These are phyloP conservation scores for Pisolithus marmoratus DNA, from an alignment of 768 basidiomycete genomes.

Conservation along the genomic window DNA sequence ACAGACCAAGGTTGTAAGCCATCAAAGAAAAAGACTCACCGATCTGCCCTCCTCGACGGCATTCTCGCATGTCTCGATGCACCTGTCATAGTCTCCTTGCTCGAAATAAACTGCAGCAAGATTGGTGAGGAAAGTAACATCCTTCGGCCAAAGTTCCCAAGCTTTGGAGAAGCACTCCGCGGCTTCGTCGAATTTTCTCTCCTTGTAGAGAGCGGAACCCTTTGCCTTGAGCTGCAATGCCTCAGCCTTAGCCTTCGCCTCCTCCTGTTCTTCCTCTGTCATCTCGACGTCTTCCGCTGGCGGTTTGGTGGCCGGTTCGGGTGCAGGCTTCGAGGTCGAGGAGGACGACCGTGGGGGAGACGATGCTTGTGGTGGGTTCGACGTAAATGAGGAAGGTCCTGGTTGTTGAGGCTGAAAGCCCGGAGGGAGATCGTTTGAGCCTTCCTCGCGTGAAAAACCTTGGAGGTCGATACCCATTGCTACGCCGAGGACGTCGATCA, in stretches of 20 bases:
- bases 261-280: conserved; percentile 60
- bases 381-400: not conserved
- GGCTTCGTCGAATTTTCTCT: conserved; percentile 75
- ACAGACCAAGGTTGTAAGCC: not conserved
- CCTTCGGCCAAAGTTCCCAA: conserved; percentile 91
- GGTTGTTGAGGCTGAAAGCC: conserved; percentile 35
- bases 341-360: conserved; percentile 25
- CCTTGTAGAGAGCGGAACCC: conserved; percentile 81
- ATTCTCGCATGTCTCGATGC: conserved; percentile 88
- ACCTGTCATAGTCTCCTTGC: conserved; percentile 85
- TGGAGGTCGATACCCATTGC: conserved; percentile 92
- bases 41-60: conserved; percentile 93
- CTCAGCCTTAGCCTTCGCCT: conserved; percentile 67
- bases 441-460: conserved; percentile 79
- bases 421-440: conserved; percentile 72
- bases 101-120: conserved; percentile 89
- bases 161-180: conserved; percentile 74
- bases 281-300: conserved; percentile 57
- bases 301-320: conserved; percentile 23
- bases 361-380: conserved; percentile 11
- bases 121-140: conserved; percentile 92
- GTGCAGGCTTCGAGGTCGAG: conserved; percentile 27
- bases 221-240: conserved; percentile 76
- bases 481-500: conserved; percentile 91
- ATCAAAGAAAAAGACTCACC: conserved; percentile 33